These are phyloP conservation scores for Irineochytrium annulatum DNA, from an alignment of 192 early-diverging fungal species.

Conservation along the genomic window DNA sequence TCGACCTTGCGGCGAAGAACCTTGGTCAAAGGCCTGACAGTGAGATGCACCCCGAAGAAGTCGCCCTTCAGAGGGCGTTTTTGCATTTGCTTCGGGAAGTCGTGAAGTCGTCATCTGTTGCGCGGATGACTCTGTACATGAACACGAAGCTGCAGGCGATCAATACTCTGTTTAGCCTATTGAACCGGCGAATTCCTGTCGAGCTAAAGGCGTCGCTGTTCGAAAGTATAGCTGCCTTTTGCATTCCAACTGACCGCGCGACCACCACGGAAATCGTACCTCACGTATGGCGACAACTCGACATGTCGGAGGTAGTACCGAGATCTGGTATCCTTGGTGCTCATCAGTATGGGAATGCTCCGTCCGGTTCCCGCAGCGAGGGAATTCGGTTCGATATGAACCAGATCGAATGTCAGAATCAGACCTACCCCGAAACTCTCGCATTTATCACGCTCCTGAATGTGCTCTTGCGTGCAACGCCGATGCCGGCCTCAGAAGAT, in stretches of 20 bases:
- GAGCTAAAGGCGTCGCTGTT: slow-evolving; percentile 79
- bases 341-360: slow-evolving; percentile 13
- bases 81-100: slow-evolving; percentile 73
- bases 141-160: slow-evolving; percentile 64
- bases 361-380: slow-evolving; percentile 17
- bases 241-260: slow-evolving; percentile 47
- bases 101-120: slow-evolving; percentile 69
- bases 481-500: not conserved
- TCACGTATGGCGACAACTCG: slow-evolving; percentile 77
- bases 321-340: slow-evolving; percentile 27
- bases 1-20: slow-evolving; percentile 53
- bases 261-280: slow-evolving; percentile 50
- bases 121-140: slow-evolving; percentile 65
- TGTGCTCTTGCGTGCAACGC: slow-evolving; percentile 46
- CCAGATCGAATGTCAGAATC: slow-evolving; percentile 69
- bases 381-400: slow-evolving; percentile 76
- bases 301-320: slow-evolving; percentile 65
- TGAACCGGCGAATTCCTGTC: slow-evolving; percentile 73
- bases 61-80: slow-evolving; percentile 66
- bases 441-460: slow-evolving; percentile 75
- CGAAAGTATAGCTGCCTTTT: slow-evolving; percentile 78
- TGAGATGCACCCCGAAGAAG: slow-evolving; percentile 72
- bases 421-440: slow-evolving; percentile 83
- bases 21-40: slow-evolving; percentile 17
- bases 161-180: slow-evolving; percentile 69